Evolutionary conservation across 2,329 filamentous ascomycete genomes (phyloP), one percentile per base, ranked within the genome.

Genomic region (Arachnomyces sp.): DNA sequence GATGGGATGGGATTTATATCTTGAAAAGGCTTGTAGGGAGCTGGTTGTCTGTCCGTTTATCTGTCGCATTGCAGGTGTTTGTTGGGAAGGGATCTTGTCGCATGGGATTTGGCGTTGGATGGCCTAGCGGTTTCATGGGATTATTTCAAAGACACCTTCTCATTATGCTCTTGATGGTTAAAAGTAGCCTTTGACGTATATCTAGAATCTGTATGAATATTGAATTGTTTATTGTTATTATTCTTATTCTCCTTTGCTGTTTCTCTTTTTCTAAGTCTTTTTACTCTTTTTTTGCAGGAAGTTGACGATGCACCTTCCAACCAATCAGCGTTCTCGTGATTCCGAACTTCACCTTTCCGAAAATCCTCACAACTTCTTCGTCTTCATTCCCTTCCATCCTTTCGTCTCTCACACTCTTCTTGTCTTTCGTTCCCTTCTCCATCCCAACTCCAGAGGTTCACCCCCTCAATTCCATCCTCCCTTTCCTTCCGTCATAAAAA

Each of bases 271-370:
- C 28, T 13, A 15, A 11, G n/a, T 38, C 15, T 42, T 28, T 2
- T 7, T 11, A 7, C 29, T 32, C 7, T 28, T 7, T 6, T 36
- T 32, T 34, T 34, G 29, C 17, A 34, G 28, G 13, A 31, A 9
- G 18, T 13, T 33, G 13, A 8, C 3, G n/a, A 13, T 42, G 14
- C 28, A 20, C 30, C 20, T 15, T 43, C 20, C 49, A 49, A 49
- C 63, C 63, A 66, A 66, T 65, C 54, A 65, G 51, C 47, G 46
- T 49, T 50, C 49, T 47, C 55, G 56, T 59, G 59, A 63, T 65
- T 63, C 60, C 58, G 60, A 57, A 60, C 56, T 60, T 58, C 40
- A 35, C 18, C 36, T 28, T 32, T 38, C 38, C 31, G 31, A 29
- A 28, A 58, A 53, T 58, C 56, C 58, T 62, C 54, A 53, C 54